These are phyloP conservation scores for Kurtzmaniella quercitrusa DNA, from an alignment of 1,139 yeast genomes.

Conservation along the genomic window DNA sequence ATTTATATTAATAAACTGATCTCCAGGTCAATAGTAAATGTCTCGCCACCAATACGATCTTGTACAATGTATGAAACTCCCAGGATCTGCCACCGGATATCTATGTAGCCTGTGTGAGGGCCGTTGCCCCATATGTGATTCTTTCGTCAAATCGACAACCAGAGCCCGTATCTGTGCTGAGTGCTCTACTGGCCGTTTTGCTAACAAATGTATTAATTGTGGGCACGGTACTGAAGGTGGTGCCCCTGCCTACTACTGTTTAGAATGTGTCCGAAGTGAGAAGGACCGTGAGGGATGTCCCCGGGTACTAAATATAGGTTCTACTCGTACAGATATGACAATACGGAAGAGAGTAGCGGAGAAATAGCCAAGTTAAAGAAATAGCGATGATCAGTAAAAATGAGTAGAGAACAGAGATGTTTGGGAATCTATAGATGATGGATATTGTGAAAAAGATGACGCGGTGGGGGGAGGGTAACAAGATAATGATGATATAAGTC, in stretches of 20 bases:
- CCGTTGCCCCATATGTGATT: slow-evolving; percentile 86
- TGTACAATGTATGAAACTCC: slow-evolving; percentile 79
- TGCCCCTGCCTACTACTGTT: slow-evolving; percentile 75
- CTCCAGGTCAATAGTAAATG: slow-evolving; percentile 49
- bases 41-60: slow-evolving; percentile 89
- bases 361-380: neutral
- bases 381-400: too few species aligned
- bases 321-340: slow-evolving; percentile 64
- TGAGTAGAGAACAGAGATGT: too few species aligned
- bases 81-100: slow-evolving; percentile 68
- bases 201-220: slow-evolving; percentile 71
- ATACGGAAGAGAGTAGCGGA: slow-evolving; percentile 40
- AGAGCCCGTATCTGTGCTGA: slow-evolving; percentile 77
- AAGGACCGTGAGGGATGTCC: slow-evolving; percentile 95
- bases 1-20: too few species aligned
- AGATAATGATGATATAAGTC: too few species aligned
- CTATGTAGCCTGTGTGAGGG: slow-evolving; percentile 90
- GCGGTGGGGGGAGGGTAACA: too few species aligned
- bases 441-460: too few species aligned
- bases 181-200: slow-evolving; percentile 70
- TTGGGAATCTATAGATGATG: too few species aligned
- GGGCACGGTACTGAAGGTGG: slow-evolving; percentile 51
- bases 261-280: slow-evolving; percentile 78
- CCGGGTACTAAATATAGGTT: slow-evolving; percentile 73
- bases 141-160: slow-evolving; percentile 73